These are phyloP conservation scores for Pseudogymnoascus sp. DNA, from an alignment of 2,329 filamentous ascomycete species.

Conservation along the genomic window DNA sequence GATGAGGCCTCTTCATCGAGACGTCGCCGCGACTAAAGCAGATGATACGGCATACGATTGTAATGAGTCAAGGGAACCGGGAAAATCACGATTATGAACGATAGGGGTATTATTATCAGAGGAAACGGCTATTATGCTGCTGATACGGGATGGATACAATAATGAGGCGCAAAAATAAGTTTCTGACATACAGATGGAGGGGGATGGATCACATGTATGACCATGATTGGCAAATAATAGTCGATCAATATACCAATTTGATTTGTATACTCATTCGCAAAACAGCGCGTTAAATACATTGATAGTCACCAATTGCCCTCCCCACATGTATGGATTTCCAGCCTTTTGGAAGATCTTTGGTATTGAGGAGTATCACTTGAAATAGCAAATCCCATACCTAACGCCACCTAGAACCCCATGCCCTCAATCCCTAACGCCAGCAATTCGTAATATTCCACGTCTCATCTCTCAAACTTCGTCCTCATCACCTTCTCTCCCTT, in stretches of 20 bases:
- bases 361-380: background rate
- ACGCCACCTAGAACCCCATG: background rate
- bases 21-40: background rate
- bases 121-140: background rate
- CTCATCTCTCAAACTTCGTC: background rate
- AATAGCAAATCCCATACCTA: background rate
- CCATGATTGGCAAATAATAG: background rate
- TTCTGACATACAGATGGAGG: background rate
- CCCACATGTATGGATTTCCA: background rate
- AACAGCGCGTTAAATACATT: background rate
- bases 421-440: background rate
- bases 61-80: background rate
- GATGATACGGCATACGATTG: background rate
- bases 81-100: background rate
- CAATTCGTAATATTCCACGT: background rate
- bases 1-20: background rate
- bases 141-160: background rate
- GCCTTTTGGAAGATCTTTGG: background rate
- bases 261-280: background rate
- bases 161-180: background rate
- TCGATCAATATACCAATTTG: slow-evolving; percentile 1
- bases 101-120: background rate
- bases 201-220: background rate
- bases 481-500: slow-evolving; percentile 9
- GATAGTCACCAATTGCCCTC: background rate